These are phyloP conservation scores for Euphrasia confusa DNA, from an alignment of 257 asterid genomes.

Conservation along the genomic window DNA sequence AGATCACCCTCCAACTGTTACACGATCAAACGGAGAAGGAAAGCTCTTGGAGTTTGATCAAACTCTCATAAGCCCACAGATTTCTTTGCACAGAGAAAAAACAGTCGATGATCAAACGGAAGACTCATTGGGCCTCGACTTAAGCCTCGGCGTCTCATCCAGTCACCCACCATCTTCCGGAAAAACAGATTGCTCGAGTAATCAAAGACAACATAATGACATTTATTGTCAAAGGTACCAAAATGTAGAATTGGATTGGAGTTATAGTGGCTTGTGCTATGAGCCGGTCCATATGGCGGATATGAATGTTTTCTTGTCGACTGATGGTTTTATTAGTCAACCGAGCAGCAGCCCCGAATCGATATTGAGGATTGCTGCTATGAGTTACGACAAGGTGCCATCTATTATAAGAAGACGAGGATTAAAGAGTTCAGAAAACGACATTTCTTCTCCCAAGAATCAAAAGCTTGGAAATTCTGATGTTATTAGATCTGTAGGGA, in stretches of 20 bases:
- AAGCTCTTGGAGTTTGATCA: neutral
- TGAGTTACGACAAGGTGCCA: conserved; percentile 29
- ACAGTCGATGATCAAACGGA: neutral
- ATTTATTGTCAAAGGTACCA: neutral
- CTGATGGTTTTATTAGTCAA: conserved; percentile 21
- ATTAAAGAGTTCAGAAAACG: neutral
- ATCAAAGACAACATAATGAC: neutral
- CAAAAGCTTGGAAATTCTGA: conserved; percentile 2
- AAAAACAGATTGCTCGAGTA: neutral
- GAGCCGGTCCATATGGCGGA: conserved; percentile 29
- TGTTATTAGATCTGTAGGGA: neutral
- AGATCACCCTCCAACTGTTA: neutral
- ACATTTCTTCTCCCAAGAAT: neutral
- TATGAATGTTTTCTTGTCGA: conserved; percentile 17
- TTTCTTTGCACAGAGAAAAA: neutral
- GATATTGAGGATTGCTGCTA: conserved; percentile 30
- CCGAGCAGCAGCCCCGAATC: conserved; percentile 19
- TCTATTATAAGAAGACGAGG: conserved; percentile 42
- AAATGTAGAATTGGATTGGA: neutral
- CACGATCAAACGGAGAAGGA: neutral
- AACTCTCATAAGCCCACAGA: conserved; percentile 3
- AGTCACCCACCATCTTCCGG: neutral
- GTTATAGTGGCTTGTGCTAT: conserved; percentile 35
- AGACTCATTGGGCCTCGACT: conserved; percentile 19
- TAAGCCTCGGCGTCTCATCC: neutral